Conservation (phyloP, 2,329 filamentous ascomycete genomes). For the Diaporthe citri region DNA sequence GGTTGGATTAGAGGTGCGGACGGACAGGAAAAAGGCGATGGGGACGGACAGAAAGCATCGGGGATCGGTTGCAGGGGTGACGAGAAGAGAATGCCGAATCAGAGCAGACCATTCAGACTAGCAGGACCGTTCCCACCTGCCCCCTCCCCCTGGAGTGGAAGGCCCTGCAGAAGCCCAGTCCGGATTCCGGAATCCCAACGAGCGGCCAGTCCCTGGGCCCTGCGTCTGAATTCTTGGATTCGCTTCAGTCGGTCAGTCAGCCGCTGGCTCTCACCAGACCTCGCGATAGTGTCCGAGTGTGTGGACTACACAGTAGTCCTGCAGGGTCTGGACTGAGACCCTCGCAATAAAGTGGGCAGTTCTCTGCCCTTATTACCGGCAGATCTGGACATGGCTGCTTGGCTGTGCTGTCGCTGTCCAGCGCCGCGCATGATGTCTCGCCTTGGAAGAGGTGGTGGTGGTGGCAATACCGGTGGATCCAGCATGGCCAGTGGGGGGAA, state of each 20-base stretch:
- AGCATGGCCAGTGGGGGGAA: constrained; percentile 5
- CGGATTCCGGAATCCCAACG: constrained; percentile 18
- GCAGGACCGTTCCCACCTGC: constrained; percentile 22
- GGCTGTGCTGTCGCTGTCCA: neutral
- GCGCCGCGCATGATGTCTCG: constrained; percentile 12
- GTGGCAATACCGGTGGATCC: constrained; percentile 22
- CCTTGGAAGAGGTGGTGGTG: constrained; percentile 14
- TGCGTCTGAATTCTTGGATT: neutral
- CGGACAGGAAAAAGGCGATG: constrained; percentile 21
- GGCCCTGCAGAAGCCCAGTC: constrained; percentile 24
- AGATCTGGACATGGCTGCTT: constrained; percentile 6
- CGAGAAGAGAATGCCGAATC: constrained; percentile 31
- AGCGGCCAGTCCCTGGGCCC: neutral
- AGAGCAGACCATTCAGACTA: constrained; percentile 28
- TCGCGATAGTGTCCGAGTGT: neutral
- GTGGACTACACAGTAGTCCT: neutral
- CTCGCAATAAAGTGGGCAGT: neutral
- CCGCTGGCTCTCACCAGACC: neutral
- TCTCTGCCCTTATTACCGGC: neutral
- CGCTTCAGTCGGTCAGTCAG: neutral
- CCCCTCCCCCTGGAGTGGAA: neutral
- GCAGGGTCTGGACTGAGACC: neutral
- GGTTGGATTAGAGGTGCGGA: constrained; percentile 20
- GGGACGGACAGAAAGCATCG: constrained; percentile 29
- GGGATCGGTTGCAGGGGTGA: constrained; percentile 39